phyloP scores from a whole-genome alignment of 345 rosid genomes.

The Populus deltoides region DNA sequence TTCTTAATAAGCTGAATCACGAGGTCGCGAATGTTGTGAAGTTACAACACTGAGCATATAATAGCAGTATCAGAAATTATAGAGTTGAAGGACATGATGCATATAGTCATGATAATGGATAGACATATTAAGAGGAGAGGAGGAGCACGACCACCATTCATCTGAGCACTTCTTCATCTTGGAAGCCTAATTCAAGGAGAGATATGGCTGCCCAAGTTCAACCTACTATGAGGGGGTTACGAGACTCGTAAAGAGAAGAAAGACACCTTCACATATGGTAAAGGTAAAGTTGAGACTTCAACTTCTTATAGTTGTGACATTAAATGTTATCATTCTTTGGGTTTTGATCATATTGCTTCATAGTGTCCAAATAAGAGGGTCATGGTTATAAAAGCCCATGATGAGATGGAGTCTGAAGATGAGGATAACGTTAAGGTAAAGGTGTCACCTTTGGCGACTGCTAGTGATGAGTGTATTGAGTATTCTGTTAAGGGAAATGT shows the following conservation, averaged over 20 bases:
- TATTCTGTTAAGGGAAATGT: neutral
- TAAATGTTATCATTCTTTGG: neutral
- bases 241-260: neutral
- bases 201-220: neutral
- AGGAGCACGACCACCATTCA: no score
- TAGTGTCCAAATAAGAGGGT: no score
- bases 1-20: neutral
- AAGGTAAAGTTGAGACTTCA: neutral
- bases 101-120: neutral
- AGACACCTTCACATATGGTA: neutral
- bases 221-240: neutral
- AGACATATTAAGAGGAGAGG: neutral
- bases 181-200: neutral
- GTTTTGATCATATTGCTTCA: neutral
- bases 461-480: neutral
- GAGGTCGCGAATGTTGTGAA: neutral
- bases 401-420: neutral
- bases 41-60: no score
- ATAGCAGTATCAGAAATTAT: no score
- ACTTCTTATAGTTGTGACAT: neutral
- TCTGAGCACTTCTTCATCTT: neutral
- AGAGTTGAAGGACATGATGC: neutral
- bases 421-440: neutral
- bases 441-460: neutral
- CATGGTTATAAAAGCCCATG: neutral